Evolutionary conservation across 176 grass and related monocot genomes (phyloP), one percentile per base, ranked within the genome.

Genomic region (Zizania latifolia): DNA sequence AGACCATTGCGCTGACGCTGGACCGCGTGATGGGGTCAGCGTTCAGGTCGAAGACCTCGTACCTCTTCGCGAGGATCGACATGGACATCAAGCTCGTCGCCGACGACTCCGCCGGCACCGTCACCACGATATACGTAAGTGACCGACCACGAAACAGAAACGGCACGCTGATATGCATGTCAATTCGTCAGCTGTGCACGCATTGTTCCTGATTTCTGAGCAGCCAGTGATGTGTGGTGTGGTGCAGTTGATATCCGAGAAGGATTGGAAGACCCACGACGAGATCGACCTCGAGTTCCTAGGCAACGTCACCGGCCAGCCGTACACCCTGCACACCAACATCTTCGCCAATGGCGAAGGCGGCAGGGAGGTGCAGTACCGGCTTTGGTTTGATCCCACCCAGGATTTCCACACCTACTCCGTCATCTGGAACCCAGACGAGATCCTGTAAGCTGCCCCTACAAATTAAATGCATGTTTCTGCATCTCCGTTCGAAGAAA

Each of bases 211-310:
- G n/a, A 4, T 40, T 8, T 13, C 21, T 35, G 58, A 37, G 0
- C 58, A 9, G 78, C 3, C 45, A 2, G 4, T 23, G 36, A 2
- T 19, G 0, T 69, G 41, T n/a, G 28, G 13, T 32, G 16, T 28
- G 57, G 46, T 15, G 9, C 46, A 92, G 83, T 23, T 89, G 70
- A 84, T 87, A 6, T 89, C 77, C 0, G 61, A 80, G 9, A 78
- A 72, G 36, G 59, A 82, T 12, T 85, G 85, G 80, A 66, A 76
- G 40, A 74, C 43, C 8, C 86, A 89, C 48, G 90, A 93, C 71
- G 90, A 93, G 76, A 76, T 93, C 61, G 90, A 93, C 63, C 88
- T 89, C 0, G 86, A 93, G 80, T 93, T 93, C 90, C 65, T 93
- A 24, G 90, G 90, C 55, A 93, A 93, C 80, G 39, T 79, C 21